Evolutionary conservation across 1,284 basidiomycete genomes (phyloP).

Genomic region (Trametes polyzona): DNA sequence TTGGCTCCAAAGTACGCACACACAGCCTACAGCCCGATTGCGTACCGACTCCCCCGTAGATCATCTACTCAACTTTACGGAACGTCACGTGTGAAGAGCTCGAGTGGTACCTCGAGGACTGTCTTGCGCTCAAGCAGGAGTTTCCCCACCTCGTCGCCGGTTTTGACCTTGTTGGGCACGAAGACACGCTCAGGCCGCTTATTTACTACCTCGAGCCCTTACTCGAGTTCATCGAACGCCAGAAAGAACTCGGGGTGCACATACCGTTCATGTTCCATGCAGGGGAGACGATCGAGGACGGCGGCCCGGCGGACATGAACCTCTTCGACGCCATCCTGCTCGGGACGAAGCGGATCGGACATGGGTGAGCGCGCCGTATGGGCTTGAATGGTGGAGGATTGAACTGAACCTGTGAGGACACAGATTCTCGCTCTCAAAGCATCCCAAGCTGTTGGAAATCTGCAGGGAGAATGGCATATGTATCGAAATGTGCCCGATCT

Average conservation of each 20-base stretch:
- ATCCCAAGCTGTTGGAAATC: slow-evolving; percentile 69
- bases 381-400: neutral
- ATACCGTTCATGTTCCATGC: slow-evolving; percentile 84
- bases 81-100: slow-evolving; percentile 60
- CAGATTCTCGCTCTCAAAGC: slow-evolving; percentile 74
- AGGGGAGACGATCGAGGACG: slow-evolving; percentile 79
- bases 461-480: slow-evolving; percentile 67
- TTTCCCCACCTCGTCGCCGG: slow-evolving; percentile 78
- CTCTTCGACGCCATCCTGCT: slow-evolving; percentile 79
- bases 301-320: slow-evolving; percentile 70
- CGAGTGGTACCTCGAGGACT: slow-evolving; percentile 72
- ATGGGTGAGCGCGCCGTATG: slow-evolving; percentile 53
- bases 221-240: slow-evolving; percentile 59
- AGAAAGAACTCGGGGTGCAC: slow-evolving; percentile 59
- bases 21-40: too few species aligned
- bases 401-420: neutral
- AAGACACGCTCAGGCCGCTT: slow-evolving; percentile 66
- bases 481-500: slow-evolving; percentile 74
- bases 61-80: slow-evolving; percentile 74
- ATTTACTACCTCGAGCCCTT: slow-evolving; percentile 67
- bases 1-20: slow-evolving; percentile 64
- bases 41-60: slow-evolving; percentile 41
- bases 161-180: slow-evolving; percentile 82
- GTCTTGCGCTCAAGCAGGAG: slow-evolving; percentile 70
- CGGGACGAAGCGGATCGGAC: slow-evolving; percentile 79